Evolutionary conservation across 2,329 filamentous ascomycete species (phyloP).

Genomic region (Diaporthe amygdali): DNA sequence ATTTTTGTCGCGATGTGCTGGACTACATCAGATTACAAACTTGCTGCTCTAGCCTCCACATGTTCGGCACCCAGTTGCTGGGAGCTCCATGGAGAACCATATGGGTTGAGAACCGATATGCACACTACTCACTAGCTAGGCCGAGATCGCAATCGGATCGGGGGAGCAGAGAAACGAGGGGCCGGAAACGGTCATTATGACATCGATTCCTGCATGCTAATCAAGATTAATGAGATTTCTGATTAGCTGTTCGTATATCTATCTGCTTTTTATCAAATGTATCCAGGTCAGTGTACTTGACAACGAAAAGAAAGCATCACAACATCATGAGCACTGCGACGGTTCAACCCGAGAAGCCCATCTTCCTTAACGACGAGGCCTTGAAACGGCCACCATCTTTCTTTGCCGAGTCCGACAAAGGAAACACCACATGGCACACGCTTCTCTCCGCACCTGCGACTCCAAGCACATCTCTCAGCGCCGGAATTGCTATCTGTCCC

Average conservation of each 20-base stretch:
- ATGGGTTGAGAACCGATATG: neutral
- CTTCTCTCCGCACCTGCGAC: neutral
- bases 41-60: neutral
- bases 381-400: neutral
- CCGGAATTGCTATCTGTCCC: neutral
- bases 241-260: too few relatives aligned
- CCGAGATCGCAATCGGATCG: neutral
- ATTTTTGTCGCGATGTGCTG: too few relatives aligned
- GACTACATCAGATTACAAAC: too few relatives aligned
- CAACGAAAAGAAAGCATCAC: neutral
- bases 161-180: neutral
- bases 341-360: neutral
- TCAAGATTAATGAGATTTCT: neutral
- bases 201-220: neutral
- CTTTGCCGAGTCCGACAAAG: neutral
- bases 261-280: too few relatives aligned
- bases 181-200: neutral
- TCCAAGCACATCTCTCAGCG: neutral
- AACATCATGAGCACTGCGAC: neutral
- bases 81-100: neutral
- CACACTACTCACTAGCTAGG: neutral
- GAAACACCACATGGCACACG: neutral
- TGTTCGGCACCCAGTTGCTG: neutral
- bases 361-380: neutral
- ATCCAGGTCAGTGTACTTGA: neutral